Conservation (phyloP, 768 basidiomycete species). For the Suillus americanus region DNA sequence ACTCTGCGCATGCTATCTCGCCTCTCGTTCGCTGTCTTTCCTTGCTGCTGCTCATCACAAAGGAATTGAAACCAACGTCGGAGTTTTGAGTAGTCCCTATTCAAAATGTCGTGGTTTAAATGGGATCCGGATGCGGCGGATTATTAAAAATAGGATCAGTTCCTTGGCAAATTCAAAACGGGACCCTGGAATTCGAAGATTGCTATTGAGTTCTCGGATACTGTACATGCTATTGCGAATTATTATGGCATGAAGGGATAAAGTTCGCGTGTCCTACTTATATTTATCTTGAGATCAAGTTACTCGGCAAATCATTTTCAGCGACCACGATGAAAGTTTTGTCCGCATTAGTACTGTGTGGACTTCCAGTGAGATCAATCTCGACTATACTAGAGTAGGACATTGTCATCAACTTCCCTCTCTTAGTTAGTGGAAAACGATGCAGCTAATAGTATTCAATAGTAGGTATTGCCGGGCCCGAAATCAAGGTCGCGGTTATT, state of each 20-base stretch:
- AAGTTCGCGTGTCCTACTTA: not conserved
- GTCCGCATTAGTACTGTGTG: not conserved
- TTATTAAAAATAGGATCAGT: not conserved
- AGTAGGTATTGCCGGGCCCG: not conserved
- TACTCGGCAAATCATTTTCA: not conserved
- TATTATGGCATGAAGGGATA: slow-evolving; percentile 1
- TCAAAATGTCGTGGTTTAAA: slow-evolving; percentile 1
- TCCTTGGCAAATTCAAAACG: not conserved
- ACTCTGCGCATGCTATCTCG: slow-evolving; percentile 33
- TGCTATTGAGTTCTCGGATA: not conserved
- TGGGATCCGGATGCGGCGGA: not conserved
- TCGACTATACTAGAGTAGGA: too few relatives aligned
- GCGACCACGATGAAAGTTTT: not conserved
- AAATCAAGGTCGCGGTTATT: not conserved
- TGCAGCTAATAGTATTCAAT: not conserved
- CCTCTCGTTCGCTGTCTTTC: slow-evolving; percentile 25
- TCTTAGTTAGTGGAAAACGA: not conserved
- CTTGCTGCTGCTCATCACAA: slow-evolving; percentile 17
- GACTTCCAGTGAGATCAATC: too few relatives aligned
- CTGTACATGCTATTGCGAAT: not conserved
- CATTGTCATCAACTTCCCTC: too few relatives aligned
- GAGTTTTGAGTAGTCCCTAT: not conserved
- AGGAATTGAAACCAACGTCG: not conserved
- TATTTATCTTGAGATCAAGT: too few relatives aligned
- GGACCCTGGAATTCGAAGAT: not conserved